Percentiles rank a stretch among this genome's conserved stretches.
These are phyloP conservation scores for Amanita subjunquillea DNA, from an alignment of 768 basidiomycete genomes.

Conservation along the genomic window DNA sequence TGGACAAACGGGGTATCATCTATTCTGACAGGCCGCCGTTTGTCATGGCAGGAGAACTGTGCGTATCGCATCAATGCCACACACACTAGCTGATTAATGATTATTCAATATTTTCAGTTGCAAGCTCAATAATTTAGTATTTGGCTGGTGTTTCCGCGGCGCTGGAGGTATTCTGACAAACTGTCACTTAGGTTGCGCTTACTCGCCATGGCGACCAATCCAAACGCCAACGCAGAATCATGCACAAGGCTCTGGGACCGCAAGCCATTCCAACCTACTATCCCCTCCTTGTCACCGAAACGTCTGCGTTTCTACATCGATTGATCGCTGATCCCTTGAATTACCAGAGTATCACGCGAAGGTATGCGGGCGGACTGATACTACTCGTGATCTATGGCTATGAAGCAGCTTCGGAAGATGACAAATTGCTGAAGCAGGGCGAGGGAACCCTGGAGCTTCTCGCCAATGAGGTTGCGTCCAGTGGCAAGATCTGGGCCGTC, in stretches of 20 bases:
- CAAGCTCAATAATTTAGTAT: slow-evolving; percentile 58
- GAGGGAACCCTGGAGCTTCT: slow-evolving; percentile 33
- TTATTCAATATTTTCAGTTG: slow-evolving; percentile 23
- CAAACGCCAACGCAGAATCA: slow-evolving; percentile 53
- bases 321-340: slow-evolving; percentile 34
- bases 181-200: slow-evolving; percentile 40
- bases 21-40: slow-evolving; percentile 69
- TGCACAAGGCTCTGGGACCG: slow-evolving; percentile 52
- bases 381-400: slow-evolving; percentile 57
- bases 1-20: slow-evolving; percentile 61
- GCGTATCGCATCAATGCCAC: slow-evolving; percentile 18
- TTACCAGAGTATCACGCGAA: slow-evolving; percentile 27
- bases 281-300: slow-evolving; percentile 46
- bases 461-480: slow-evolving; percentile 28
- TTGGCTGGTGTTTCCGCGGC: background rate
- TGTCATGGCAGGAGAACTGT: slow-evolving; percentile 68
- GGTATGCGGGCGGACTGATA: slow-evolving; percentile 52
- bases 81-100: background rate
- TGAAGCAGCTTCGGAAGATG: slow-evolving; percentile 23
- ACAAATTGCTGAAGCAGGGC: slow-evolving; percentile 28
- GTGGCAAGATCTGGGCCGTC: slow-evolving; percentile 38
- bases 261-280: slow-evolving; percentile 45
- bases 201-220: slow-evolving; percentile 55
- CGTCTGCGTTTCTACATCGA: slow-evolving; percentile 43
- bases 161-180: background rate